Evolutionary conservation across 2,329 filamentous ascomycete species (phyloP).

Genomic region (Hirsutella rhossiliensis): DNA sequence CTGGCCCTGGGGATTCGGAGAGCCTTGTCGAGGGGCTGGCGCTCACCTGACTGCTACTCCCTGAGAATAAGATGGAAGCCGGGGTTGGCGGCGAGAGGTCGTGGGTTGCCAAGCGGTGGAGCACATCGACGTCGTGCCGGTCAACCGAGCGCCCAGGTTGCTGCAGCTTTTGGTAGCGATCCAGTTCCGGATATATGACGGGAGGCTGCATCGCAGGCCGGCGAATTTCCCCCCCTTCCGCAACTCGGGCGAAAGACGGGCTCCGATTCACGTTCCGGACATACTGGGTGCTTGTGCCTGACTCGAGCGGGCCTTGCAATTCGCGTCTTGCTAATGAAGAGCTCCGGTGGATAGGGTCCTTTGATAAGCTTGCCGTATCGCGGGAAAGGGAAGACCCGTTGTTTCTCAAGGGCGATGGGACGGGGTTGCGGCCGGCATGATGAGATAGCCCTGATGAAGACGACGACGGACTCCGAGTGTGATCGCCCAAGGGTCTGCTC

Average conservation of each 20-base stretch:
- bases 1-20: slow-evolving; percentile 58
- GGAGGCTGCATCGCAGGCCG: slow-evolving; percentile 9
- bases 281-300: neutral
- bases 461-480: neutral
- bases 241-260: too few species aligned
- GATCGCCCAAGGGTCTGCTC: neutral
- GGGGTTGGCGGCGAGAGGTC: slow-evolving; percentile 56
- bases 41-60: slow-evolving; percentile 41
- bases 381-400: neutral
- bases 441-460: neutral
- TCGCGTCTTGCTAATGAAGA: neutral
- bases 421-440: neutral
- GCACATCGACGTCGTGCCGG: slow-evolving; percentile 29
- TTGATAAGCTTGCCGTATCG: neutral
- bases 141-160: slow-evolving; percentile 22
- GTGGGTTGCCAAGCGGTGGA: slow-evolving; percentile 48
- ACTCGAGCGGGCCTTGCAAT: neutral
- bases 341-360: neutral
- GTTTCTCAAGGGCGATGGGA: neutral
- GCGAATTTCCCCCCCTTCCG: neutral
- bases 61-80: slow-evolving; percentile 39
- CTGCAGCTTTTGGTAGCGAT: slow-evolving; percentile 42
- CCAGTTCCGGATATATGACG: slow-evolving; percentile 46
- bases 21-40: slow-evolving; percentile 65
- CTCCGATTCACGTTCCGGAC: too few species aligned